Percentiles rank a stretch among this genome's conserved stretches.
These are phyloP conservation scores for Cladobotryum mycophilum DNA, from an alignment of 2,329 filamentous ascomycete genomes.

Conservation along the genomic window DNA sequence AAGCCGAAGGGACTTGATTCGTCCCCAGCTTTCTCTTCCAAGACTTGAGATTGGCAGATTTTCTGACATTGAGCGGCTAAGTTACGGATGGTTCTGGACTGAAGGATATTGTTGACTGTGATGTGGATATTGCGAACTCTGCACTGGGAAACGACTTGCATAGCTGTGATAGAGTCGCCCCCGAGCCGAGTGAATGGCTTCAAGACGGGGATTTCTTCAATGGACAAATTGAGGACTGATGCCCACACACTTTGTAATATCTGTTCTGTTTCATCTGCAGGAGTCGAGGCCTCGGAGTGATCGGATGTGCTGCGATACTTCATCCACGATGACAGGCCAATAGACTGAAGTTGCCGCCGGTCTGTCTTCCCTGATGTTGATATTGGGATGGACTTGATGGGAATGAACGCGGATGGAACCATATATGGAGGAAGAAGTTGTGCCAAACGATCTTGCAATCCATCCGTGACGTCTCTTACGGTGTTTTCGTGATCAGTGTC, in stretches of 20 bases:
- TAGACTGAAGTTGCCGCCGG: not conserved
- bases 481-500: not conserved
- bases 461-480: slow-evolving; percentile 1
- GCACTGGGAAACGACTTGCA: slow-evolving; percentile 34
- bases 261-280: slow-evolving; percentile 12
- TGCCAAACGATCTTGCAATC: not conserved
- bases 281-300: slow-evolving; percentile 1
- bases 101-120: slow-evolving; percentile 28
- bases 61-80: not conserved
- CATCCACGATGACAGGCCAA: too few relatives aligned
- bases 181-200: slow-evolving; percentile 29
- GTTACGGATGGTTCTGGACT: slow-evolving; percentile 10
- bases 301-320: not conserved
- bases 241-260: slow-evolving; percentile 15
- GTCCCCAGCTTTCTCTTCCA: not conserved
- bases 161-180: slow-evolving; percentile 40
- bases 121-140: slow-evolving; percentile 23
- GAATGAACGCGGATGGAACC: slow-evolving; percentile 36
- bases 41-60: not conserved
- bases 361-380: slow-evolving; percentile 10
- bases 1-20: slow-evolving; percentile 26
- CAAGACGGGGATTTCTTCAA: too few relatives aligned
- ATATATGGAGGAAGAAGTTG: slow-evolving; percentile 29
- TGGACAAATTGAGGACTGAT: slow-evolving; percentile 5
- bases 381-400: slow-evolving; percentile 31